Percentiles rank a stretch among this genome's conserved stretches.
Evolutionary conservation across 148 eudicot genomes (phyloP).

Genomic region (Nyssa sinensis): DNA sequence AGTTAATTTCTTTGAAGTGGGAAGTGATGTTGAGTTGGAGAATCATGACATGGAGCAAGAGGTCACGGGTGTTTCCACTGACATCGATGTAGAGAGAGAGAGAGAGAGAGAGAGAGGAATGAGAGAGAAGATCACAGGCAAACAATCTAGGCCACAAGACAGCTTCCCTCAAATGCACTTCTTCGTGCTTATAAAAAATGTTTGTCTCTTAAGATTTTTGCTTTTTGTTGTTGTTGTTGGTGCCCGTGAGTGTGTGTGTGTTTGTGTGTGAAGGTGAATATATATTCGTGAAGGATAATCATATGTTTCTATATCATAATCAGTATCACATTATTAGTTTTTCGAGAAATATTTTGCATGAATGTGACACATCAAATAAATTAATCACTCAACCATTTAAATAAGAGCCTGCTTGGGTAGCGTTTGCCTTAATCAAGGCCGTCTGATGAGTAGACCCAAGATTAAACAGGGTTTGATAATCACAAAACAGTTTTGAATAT

Average conservation of each 20-base stretch:
- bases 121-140: slow-evolving; percentile 21
- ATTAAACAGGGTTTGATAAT: too few relatives aligned
- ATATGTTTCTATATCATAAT: background rate
- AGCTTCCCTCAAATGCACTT: slow-evolving; percentile 12
- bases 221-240: slow-evolving; percentile 6
- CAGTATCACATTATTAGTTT: background rate
- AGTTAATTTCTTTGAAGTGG: slow-evolving; percentile 18
- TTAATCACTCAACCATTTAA: too few relatives aligned
- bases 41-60: slow-evolving; percentile 29
- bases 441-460: too few relatives aligned
- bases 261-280: slow-evolving; percentile 2
- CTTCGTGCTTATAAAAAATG: background rate
- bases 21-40: slow-evolving; percentile 39
- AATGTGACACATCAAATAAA: too few relatives aligned
- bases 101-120: too few relatives aligned
- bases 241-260: slow-evolving; percentile 15
- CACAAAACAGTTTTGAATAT: too few relatives aligned
- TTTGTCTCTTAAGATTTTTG: background rate
- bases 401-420: too few relatives aligned
- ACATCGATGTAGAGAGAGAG: slow-evolving; percentile 27
- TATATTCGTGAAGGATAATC: background rate
- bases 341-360: too few relatives aligned
- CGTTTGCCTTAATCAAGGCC: too few relatives aligned
- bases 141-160: slow-evolving; percentile 18
- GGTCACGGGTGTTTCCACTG: slow-evolving; percentile 65